Base-by-base conservation (phyloP, 768 basidiomycete genomes). In the Amanita brunnescens region DNA sequence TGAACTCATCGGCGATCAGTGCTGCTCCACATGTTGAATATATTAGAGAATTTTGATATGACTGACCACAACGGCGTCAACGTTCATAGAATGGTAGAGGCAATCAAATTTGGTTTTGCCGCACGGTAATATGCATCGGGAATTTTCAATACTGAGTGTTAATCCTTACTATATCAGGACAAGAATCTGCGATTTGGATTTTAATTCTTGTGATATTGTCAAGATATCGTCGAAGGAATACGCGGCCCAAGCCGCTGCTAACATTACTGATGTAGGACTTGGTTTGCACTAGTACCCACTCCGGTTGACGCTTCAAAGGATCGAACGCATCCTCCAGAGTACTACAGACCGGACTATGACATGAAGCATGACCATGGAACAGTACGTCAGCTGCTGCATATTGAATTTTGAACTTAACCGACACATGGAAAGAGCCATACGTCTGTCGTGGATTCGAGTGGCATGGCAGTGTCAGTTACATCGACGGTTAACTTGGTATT, bases 401-500 rank as follows among this genome's bases (percentile, higher is more conserved):
- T 14, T 33, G 37, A n/a, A 21, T 32, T 43, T 47, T 51, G 38
- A 16, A 33, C 29, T 23, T 26, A 33, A 16, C 13, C 26, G 26
- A 18, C 45, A 20, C 18, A 8, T 7, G 20, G 5, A 14, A 59
- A 92, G 82, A 93, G 91, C 51, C 94, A 97, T 61, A 76, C 87
- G 5, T 90, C 87, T 5, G 77, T 85, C 6, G 70, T 95, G 5
- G 95, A 98, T 67, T 74, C 76, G 58, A 72, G 85, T 60, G 91
- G 91, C 16, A 91, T 94, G 78, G 92, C 86, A 0, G 90, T 92
- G 5, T 66, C 87, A 13, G 60, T 97, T 30, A 96, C 94, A 1
- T 85, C 88, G 3, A 94, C 94, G 0, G 84, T 97, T 41, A 98
- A 98, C 64, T 67, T 85, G 0, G 71, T 94, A 14, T 98, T 95